Evolutionary conservation across 2,329 filamentous ascomycete genomes (phyloP), one percentile per base, ranked within the genome.

Genomic region (Ophiobolus disseminans): DNA sequence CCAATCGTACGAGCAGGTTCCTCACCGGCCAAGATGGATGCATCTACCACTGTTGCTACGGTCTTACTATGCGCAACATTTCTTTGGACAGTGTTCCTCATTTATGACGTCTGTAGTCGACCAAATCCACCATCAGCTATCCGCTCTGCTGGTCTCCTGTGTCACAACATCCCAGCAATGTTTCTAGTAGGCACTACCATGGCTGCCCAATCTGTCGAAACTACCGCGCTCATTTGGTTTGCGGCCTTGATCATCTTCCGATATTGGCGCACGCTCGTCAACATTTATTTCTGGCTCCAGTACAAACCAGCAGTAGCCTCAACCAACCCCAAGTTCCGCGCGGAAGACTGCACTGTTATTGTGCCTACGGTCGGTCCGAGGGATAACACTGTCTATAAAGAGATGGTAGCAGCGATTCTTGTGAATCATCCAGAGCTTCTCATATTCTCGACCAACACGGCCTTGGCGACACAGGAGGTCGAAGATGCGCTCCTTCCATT

Each of bases 321-420:
- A 1, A 14, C 28, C 0, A 19, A 30, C 2, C 21, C 37, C 25
- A 51, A 53, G 35, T 17, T 45, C 36, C 39, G 11, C 3, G 1
- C 48, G 6, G 8, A 10, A 0, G 48, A 64, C 2, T 63, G 59
- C 5, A 61, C 62, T 0, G 59, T 64, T 1, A 50, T 67, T 2
- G 35, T 63, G 2, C 55, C 64, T 1, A 65, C 64, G 0, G 54
- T 63, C 0, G 62, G 60, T 8, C 55, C 57, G 0, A 19, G 11
- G 1, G 42, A 35, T 1, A 62, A 63, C 11, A 4, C 20, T 0
- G 31, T 40, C 1, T 62, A 42, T 11, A 40, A 23, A 0, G 44
- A 62, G 0, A 50, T 63, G 52, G 41, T 58, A 0, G 22, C 39
- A 5, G 40, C 47, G 0, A 56, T 67, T 10, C 21, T 65, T 0